These are phyloP conservation scores for Fusarium sp. DNA, from an alignment of 2,329 filamentous ascomycete species.

Conservation along the genomic window DNA sequence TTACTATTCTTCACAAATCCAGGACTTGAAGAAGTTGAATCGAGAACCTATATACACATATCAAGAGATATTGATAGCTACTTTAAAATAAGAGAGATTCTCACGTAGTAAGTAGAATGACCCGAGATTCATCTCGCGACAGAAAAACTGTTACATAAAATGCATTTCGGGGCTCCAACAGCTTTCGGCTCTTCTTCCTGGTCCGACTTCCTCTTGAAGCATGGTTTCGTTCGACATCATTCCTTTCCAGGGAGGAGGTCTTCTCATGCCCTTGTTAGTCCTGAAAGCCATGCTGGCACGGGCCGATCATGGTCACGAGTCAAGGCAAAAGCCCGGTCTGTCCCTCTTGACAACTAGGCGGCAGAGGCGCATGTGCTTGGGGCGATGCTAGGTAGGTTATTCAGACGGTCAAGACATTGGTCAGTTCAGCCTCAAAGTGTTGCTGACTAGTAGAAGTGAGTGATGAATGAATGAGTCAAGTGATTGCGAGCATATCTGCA, in stretches of 20 bases:
- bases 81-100: too few relatives aligned
- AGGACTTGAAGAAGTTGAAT: too few relatives aligned
- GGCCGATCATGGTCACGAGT: conserved; percentile 33
- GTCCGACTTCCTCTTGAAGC: conserved; percentile 21
- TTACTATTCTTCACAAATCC: too few relatives aligned
- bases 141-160: not conserved
- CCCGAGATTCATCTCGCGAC: too few relatives aligned
- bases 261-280: conserved; percentile 19
- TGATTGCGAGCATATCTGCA: conserved; percentile 27
- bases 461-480: conserved; percentile 22
- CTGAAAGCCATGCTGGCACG: conserved; percentile 29
- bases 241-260: conserved; percentile 36
- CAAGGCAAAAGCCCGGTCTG: conserved; percentile 8
- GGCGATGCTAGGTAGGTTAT: conserved; percentile 13
- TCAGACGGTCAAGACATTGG: conserved; percentile 4
- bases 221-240: conserved; percentile 28
- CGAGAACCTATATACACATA: too few relatives aligned
- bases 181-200: conserved; percentile 38
- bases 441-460: conserved; percentile 25
- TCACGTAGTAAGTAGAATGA: too few relatives aligned
- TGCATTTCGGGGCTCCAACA: conserved; percentile 38
- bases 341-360: conserved; percentile 18
- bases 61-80: too few relatives aligned
- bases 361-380: conserved; percentile 19
- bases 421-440: conserved; percentile 18